These are phyloP conservation scores for Xylaria sp. DNA, from an alignment of 2,329 filamentous ascomycete genomes.

Conservation along the genomic window DNA sequence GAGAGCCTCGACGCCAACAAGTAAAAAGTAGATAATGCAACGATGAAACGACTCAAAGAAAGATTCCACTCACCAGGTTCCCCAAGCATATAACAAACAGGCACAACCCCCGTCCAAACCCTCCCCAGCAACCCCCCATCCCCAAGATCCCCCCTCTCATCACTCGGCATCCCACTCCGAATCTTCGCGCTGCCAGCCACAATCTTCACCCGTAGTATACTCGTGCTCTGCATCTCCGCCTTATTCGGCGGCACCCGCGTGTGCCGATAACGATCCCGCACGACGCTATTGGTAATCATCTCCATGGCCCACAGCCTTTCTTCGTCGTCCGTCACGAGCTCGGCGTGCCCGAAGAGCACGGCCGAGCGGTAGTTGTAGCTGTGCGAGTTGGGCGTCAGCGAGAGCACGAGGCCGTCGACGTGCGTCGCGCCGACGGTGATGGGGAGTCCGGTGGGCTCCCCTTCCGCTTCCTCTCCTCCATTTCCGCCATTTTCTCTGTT, in stretches of 20 bases:
- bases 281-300: slow-evolving; percentile 79
- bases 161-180: slow-evolving; percentile 70
- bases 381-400: slow-evolving; percentile 82
- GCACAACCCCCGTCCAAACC: slow-evolving; percentile 68
- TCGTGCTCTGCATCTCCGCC: slow-evolving; percentile 80
- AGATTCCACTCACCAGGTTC: slow-evolving; percentile 57
- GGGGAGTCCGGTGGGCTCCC: slow-evolving; percentile 69
- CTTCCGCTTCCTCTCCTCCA: neutral
- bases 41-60: neutral
- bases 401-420: slow-evolving; percentile 82
- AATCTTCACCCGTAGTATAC: slow-evolving; percentile 76
- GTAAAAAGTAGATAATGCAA: too few relatives aligned
- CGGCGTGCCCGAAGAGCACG: slow-evolving; percentile 79
- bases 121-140: slow-evolving; percentile 55
- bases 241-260: slow-evolving; percentile 75
- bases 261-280: slow-evolving; percentile 72
- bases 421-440: slow-evolving; percentile 78
- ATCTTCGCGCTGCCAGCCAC: slow-evolving; percentile 81
- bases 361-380: slow-evolving; percentile 89
- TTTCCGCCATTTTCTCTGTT: too few relatives aligned
- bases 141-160: slow-evolving; percentile 61
- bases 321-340: slow-evolving; percentile 70
- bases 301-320: slow-evolving; percentile 85
- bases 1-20: neutral
- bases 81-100: slow-evolving; percentile 72